A percentile compares a stretch with the other conserved stretches of the same genome.
Evolutionary conservation across 2,329 filamentous ascomycete genomes (phyloP).

Genomic region (Dactylellina haptotyla): DNA sequence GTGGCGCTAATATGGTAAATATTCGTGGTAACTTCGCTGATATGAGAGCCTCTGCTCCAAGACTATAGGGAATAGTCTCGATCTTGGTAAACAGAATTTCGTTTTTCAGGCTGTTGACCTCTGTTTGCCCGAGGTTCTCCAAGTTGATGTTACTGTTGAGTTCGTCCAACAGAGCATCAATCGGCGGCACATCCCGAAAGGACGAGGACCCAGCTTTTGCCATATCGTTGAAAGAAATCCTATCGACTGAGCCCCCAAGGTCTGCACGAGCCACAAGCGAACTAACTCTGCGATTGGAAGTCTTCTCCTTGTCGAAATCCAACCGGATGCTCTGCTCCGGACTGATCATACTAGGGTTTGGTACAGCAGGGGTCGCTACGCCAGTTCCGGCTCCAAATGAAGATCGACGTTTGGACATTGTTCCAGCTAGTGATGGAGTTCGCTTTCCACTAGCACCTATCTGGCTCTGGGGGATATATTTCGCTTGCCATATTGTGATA

Average conservation of each 20-base stretch:
- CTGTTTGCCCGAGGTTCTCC: conserved; percentile 68
- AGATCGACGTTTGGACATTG: conserved; percentile 73
- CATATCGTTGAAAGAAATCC: conserved; percentile 80
- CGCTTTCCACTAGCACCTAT: conserved; percentile 64
- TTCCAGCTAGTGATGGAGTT: conserved; percentile 67
- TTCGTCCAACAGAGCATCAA: conserved; percentile 76
- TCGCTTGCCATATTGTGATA: conserved; percentile 85
- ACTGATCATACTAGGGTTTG: conserved; percentile 76
- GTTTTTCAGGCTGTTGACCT: conserved; percentile 76
- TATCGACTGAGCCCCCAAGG: conserved; percentile 83
- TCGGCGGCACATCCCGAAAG: conserved; percentile 71
- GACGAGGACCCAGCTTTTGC: conserved; percentile 76
- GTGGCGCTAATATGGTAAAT: conserved; percentile 43
- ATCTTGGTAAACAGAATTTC: conserved; percentile 79
- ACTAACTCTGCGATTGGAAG: conserved; percentile 82
- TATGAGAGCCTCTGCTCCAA: conserved; percentile 59
- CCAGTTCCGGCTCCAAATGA: conserved; percentile 77
- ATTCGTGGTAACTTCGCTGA: conserved; percentile 33
- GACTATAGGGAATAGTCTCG: conserved; percentile 72
- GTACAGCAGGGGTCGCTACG: conserved; percentile 75
- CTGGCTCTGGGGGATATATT: conserved; percentile 76
- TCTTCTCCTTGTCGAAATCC: conserved; percentile 66
- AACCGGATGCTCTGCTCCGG: conserved; percentile 76
- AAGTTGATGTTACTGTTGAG: conserved; percentile 69
- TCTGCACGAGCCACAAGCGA: conserved; percentile 89